A percentile compares a stretch with the other conserved stretches of the same genome.
These are phyloP conservation scores for Metschnikowia proteae DNA, from an alignment of 805 yeast species.

Conservation along the genomic window DNA sequence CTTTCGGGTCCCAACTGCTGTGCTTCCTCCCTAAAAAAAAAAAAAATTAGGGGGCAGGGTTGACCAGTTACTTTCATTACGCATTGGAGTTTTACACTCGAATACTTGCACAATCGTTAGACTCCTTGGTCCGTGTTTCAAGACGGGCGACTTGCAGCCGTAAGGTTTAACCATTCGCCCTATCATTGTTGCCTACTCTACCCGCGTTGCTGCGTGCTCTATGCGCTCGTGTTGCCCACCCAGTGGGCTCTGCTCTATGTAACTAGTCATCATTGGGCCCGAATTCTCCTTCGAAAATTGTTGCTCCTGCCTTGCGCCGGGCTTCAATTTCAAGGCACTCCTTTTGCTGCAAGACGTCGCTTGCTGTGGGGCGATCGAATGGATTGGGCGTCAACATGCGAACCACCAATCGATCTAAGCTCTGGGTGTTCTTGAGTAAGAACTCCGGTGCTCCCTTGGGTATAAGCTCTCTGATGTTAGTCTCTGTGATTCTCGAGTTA, in stretches of 20 bases:
- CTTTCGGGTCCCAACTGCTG: no score
- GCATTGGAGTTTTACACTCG: no score
- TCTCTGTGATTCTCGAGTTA: constrained; percentile 1
- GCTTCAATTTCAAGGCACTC: constrained; percentile 78
- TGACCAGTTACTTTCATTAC: no score
- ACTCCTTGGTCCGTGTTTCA: no score
- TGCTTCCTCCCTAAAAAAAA: no score
- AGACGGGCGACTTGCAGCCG: no score
- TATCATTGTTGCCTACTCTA: not conserved
- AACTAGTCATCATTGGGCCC: constrained; percentile 54
- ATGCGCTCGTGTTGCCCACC: constrained; percentile 4
- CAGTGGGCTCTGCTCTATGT: constrained; percentile 8
- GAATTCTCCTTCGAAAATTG: constrained; percentile 91
- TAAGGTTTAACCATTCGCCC: no score
- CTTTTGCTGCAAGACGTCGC: constrained; percentile 58
- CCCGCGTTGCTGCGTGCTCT: not conserved
- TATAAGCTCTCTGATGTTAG: constrained; percentile 33
- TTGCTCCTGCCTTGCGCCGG: constrained; percentile 86
- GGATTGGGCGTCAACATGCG: constrained; percentile 91
- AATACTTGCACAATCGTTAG: no score
- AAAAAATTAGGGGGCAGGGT: no score
- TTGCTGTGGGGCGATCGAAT: constrained; percentile 73
- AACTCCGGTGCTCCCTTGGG: constrained; percentile 89
- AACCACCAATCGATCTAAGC: constrained; percentile 74
- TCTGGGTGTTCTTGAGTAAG: constrained; percentile 50